Evolutionary conservation across 2,329 filamentous ascomycete species (phyloP), one percentile per base, ranked within the genome.

Genomic region (Phaeomoniella chlamydospora): DNA sequence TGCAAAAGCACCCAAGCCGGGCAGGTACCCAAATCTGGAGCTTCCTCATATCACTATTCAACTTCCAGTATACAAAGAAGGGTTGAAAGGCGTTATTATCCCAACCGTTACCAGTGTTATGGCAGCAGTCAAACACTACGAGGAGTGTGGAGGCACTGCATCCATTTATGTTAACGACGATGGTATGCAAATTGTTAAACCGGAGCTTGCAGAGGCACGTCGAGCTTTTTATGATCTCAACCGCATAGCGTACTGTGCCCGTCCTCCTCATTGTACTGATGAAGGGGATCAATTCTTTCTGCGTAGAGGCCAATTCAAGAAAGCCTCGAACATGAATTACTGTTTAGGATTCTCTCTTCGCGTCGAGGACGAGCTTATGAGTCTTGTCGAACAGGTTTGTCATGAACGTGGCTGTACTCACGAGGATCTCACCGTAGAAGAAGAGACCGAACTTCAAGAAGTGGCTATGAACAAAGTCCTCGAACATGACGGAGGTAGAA

Each of bases 11-110:
- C 10, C 10, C 10, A 29, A 29, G 22, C 22, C 10, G 36, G 46
- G 44, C 17, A n/a, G n/a, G n/a, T n/a, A n/a, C n/a, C n/a, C n/a
- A n/a, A n/a, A n/a, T n/a, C 49, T 39, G 38, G 41, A 45, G 14
- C 64, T 68, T 60, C 29, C 66, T 61, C 45, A 56, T 6, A 57
- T 69, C 39, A 87, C 81, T 3, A 80, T 92, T 22, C 83, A 92
- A 50, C 86, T 81, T 53, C 83, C 83, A 4, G 80, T 90, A 0
- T 90, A 88, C 62, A 88, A 86, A 55, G 83, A 90, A 53, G 81
- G 81, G 44, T 66, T 90, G 3, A 60, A 62, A 17, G 72, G 65
- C 41, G 83, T 90, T 47, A 72, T 73, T 41, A 58, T 59, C 31
- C 69, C 70, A 0, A 73, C 69, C 0, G 61, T 73, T 22, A 56